Conservation (phyloP, 176 grass and related monocot species). For the Rhynchospora breviuscula region DNA sequence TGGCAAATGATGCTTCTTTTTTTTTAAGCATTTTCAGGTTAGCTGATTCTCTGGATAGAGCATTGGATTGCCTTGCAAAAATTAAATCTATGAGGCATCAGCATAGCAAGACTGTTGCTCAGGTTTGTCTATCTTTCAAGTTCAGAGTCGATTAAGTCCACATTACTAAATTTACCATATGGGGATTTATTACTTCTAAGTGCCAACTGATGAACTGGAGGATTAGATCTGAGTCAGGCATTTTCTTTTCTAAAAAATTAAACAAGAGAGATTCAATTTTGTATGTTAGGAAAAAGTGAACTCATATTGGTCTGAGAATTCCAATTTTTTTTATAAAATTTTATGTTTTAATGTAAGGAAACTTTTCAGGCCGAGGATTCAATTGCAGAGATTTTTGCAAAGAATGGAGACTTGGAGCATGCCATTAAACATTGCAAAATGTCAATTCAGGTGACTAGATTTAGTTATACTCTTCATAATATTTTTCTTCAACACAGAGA, state of each 20-base stretch:
- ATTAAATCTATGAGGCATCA: constrained; percentile 64
- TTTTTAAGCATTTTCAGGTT: constrained; percentile 35
- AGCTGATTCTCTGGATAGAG: constrained; percentile 41
- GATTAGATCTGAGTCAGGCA: background rate
- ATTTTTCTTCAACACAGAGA: no score
- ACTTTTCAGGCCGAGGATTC: constrained; percentile 58
- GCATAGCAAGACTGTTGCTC: constrained; percentile 74
- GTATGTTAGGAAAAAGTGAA: background rate
- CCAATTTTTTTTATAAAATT: background rate
- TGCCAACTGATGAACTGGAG: background rate
- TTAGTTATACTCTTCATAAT: background rate
- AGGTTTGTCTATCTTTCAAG: constrained; percentile 42
- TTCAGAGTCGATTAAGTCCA: background rate
- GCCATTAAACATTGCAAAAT: constrained; percentile 66
- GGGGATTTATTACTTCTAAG: background rate
- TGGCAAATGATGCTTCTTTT: background rate
- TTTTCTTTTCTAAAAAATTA: background rate
- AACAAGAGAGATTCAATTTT: background rate
- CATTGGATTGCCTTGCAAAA: constrained; percentile 47
- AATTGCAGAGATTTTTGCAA: constrained; percentile 61
- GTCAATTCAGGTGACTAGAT: constrained; percentile 56
- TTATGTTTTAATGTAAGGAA: background rate
- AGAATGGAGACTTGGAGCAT: constrained; percentile 46
- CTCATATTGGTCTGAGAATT: background rate
- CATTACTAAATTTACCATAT: background rate